Evolutionary conservation across 352 stramenopile genomes (phyloP), one percentile per base, ranked within the genome.

Genomic region (Pythium pyrilobum): DNA sequence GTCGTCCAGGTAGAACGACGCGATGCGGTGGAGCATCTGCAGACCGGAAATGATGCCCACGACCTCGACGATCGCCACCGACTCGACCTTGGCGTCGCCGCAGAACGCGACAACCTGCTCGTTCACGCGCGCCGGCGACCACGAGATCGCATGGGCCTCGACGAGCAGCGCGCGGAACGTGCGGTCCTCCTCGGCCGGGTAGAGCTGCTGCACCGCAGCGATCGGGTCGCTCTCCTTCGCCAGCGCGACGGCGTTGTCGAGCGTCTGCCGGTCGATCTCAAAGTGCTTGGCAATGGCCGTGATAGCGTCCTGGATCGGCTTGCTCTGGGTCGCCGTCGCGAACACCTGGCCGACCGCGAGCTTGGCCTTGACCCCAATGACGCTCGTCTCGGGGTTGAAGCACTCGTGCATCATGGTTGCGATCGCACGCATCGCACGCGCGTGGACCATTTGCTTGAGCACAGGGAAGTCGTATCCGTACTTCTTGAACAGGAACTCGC

Each of bases 1-100:
- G 29, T 60, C 53, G 27, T 20, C 15, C 9, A 36, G 43, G 53
- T 53, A 60, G 44, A 54, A 60, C 53, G 41, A 48, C 10, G 53
- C 53, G 28, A 60, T 54, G 53, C 53, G 53, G 37, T 60, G 53
- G 9, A 60, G 43, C 53, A 60, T 60, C 38, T 60, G 53, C 18
- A 60, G 41, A 32, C 49, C 43, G 15, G 53, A 60, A 11, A 60
- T 36, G 20, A 60, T 49, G 8, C 34, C 53, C 3, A 60, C 44
- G 34, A 60, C 53, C 11, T 60, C 53, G 13, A 60, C 44, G 29
- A 60, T 21, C 10, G 43, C 27, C 20, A 44, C 20, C 34, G 53
- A 46, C 13, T 31, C 41, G 12, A 60, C 23, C 1, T 46, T 12
- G 5, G 53, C 53, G 8, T 60, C 53, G 12, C 28, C 27, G 27